These are phyloP conservation scores for Angomonas ambiguus DNA, from an alignment of 208 protist genomes.

Conservation along the genomic window DNA sequence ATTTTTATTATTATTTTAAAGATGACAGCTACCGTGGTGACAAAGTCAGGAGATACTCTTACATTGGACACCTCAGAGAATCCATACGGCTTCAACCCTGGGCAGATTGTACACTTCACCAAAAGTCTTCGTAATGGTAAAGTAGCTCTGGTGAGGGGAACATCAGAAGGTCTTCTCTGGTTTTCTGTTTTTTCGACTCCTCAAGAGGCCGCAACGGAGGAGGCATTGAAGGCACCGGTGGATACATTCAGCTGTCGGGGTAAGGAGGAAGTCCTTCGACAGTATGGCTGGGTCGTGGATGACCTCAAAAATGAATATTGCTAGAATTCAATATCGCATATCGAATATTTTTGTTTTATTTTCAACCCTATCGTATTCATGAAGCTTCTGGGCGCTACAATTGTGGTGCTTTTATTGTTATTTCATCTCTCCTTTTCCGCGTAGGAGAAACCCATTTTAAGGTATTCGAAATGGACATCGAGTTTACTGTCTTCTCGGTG, in stretches of 20 bases:
- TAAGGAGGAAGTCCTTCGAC: conserved; percentile 83
- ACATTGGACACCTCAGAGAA: conserved; percentile 35
- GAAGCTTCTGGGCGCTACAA: too few relatives aligned
- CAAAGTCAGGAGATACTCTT: conserved; percentile 58
- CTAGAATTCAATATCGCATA: neutral
- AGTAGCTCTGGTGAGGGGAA: conserved; percentile 75
- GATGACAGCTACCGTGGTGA: conserved; percentile 32
- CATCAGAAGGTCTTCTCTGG: conserved; percentile 64
- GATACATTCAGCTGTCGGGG: conserved; percentile 72
- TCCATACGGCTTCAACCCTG: conserved; percentile 58
- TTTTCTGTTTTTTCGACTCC: conserved; percentile 66
- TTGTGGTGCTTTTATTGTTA: neutral
- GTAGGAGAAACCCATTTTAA: too few relatives aligned
- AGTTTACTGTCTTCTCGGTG: too few relatives aligned
- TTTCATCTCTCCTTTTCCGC: conserved; percentile 3
- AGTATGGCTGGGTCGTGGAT: conserved; percentile 84
- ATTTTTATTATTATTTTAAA: neutral
- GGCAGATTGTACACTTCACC: conserved; percentile 83
- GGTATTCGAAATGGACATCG: too few relatives aligned
- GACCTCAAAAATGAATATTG: conserved; percentile 34
- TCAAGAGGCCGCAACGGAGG: conserved; percentile 35
- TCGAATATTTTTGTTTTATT: neutral
- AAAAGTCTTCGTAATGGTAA: conserved; percentile 86
- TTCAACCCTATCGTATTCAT: too few relatives aligned
- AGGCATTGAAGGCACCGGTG: conserved; percentile 61